Evolutionary conservation across 2,329 filamentous ascomycete genomes (phyloP).

Genomic region (Endoconidiophora polonica): DNA sequence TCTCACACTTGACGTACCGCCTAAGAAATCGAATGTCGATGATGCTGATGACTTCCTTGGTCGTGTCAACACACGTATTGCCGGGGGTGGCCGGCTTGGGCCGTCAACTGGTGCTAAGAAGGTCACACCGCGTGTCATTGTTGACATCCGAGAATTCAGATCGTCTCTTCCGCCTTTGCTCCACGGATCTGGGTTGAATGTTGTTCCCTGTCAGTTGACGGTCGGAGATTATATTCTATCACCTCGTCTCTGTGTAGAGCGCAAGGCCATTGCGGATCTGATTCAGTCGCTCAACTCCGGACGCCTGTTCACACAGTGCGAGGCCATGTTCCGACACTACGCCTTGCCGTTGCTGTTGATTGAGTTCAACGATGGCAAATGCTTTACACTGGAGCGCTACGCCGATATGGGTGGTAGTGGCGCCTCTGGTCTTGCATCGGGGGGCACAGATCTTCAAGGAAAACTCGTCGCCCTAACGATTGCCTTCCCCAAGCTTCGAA

Average conservation of each 20-base stretch:
- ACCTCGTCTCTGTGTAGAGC: slow-evolving; percentile 80
- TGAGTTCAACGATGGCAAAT: slow-evolving; percentile 94
- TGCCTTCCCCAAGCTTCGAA: slow-evolving; percentile 72
- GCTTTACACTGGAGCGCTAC: slow-evolving; percentile 79
- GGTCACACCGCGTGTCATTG: slow-evolving; percentile 75
- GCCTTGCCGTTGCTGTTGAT: slow-evolving; percentile 79
- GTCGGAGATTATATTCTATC: slow-evolving; percentile 93
- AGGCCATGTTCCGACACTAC: slow-evolving; percentile 91
- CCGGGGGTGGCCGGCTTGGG: slow-evolving; percentile 65
- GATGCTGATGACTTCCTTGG: slow-evolving; percentile 62
- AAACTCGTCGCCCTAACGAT: slow-evolving; percentile 86
- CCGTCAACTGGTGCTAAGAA: slow-evolving; percentile 48
- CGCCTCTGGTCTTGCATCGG: slow-evolving; percentile 19
- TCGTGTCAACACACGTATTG: slow-evolving; percentile 91
- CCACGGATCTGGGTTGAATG: slow-evolving; percentile 72
- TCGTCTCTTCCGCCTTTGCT: slow-evolving; percentile 82
- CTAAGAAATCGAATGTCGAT: slow-evolving; percentile 52
- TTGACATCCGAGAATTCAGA: slow-evolving; percentile 91
- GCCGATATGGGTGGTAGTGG: slow-evolving; percentile 29
- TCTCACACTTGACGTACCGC: slow-evolving; percentile 48
- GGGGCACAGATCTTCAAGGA: slow-evolving; percentile 66
- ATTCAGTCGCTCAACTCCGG: slow-evolving; percentile 87
- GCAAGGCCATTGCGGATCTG: slow-evolving; percentile 81
- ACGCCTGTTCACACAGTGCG: slow-evolving; percentile 77
- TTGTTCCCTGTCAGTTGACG: slow-evolving; percentile 89